Evolutionary conservation across 2,329 filamentous ascomycete species (phyloP).

Genomic region (Cordyceps militaris): DNA sequence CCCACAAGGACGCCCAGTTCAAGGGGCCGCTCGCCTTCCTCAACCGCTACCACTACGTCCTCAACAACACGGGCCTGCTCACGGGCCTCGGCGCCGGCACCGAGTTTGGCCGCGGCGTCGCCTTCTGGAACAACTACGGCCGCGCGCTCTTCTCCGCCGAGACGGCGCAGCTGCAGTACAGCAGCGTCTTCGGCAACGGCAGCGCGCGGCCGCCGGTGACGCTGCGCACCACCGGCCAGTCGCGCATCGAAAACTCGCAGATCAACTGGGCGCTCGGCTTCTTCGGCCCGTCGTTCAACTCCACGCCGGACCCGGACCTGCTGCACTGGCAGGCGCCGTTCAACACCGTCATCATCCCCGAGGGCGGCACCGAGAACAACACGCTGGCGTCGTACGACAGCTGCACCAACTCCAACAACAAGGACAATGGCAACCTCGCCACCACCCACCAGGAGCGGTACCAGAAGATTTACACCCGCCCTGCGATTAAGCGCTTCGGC

Average conservation of each 20-base stretch:
- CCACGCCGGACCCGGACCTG: constrained; percentile 30
- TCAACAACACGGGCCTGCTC: constrained; percentile 34
- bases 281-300: constrained; percentile 40
- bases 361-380: constrained; percentile 60
- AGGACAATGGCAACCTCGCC: constrained; percentile 29
- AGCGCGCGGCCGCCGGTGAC: constrained; percentile 42
- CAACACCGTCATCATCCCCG: constrained; percentile 55
- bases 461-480: constrained; percentile 36
- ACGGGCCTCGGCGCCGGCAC: constrained; percentile 43
- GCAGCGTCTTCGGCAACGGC: constrained; percentile 34
- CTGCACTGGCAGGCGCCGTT: constrained; percentile 34
- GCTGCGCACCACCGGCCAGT: constrained; percentile 46
- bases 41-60: constrained; percentile 42
- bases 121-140: constrained; percentile 49
- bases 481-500: constrained; percentile 39
- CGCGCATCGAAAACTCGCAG: constrained; percentile 47
- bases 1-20: constrained; percentile 28
- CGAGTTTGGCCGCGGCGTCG: constrained; percentile 41
- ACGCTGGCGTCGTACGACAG: constrained; percentile 44
- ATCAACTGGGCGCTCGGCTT: constrained; percentile 46
- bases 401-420: constrained; percentile 34
- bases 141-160: constrained; percentile 44
- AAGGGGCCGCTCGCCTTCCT: constrained; percentile 44
- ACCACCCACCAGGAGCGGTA: constrained; percentile 37
- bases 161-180: constrained; percentile 40